These are phyloP conservation scores for Hymenoscyphus fraxineus DNA, from an alignment of 2,329 filamentous ascomycete genomes.

Conservation along the genomic window DNA sequence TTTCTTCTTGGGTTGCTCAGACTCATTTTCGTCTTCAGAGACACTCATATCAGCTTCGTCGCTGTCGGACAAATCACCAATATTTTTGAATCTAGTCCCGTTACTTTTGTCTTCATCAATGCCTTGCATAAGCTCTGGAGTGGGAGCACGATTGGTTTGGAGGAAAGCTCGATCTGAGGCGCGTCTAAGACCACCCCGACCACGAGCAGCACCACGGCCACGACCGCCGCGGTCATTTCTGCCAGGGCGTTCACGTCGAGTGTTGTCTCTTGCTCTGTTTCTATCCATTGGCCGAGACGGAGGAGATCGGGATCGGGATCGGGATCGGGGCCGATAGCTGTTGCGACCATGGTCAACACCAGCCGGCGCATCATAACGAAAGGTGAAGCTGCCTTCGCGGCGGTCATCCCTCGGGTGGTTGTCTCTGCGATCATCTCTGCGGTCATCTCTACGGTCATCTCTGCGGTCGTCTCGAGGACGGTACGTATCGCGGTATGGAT, in stretches of 20 bases:
- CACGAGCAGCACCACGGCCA: constrained; percentile 28
- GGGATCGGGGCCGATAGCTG: constrained; percentile 19
- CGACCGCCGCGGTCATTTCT: constrained; percentile 13
- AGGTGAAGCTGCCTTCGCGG: constrained; percentile 27
- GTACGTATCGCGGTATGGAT: constrained; percentile 19
- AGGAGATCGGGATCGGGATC: constrained; percentile 24
- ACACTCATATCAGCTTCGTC: constrained; percentile 61
- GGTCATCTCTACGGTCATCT: constrained; percentile 22
- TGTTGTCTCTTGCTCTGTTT: not conserved
- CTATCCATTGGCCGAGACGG: constrained; percentile 21
- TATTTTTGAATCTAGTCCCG: constrained; percentile 47
- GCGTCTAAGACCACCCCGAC: constrained; percentile 28
- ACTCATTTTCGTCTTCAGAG: constrained; percentile 42
- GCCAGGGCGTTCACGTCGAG: not conserved
- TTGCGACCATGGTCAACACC: constrained; percentile 27
- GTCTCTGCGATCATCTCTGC: constrained; percentile 10
- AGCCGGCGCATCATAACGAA: constrained; percentile 33
- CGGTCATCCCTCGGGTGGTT: constrained; percentile 29
- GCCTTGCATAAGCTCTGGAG: constrained; percentile 35
- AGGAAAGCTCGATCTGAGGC: constrained; percentile 35
- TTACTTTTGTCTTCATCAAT: constrained; percentile 32
- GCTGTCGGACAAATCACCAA: constrained; percentile 59
- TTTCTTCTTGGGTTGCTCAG: constrained; percentile 42
- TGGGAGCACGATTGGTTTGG: constrained; percentile 35
- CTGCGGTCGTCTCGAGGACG: constrained; percentile 16